Base-by-base conservation (phyloP, 805 yeast species). In the Yamadazyma endophytica region DNA sequence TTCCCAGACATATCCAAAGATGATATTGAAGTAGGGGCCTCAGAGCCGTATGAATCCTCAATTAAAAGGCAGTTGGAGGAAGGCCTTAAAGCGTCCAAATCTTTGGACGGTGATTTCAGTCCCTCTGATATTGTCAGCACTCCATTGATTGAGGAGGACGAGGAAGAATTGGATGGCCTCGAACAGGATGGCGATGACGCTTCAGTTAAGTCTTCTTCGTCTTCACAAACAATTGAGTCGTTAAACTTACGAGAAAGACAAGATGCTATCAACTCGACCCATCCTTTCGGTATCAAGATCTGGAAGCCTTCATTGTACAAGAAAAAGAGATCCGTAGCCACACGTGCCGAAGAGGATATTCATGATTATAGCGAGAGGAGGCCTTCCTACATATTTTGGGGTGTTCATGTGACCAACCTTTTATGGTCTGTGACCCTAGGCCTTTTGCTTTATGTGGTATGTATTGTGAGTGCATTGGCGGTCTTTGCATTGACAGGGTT, bases 301-400 rank as follows among this genome's bases (percentile, higher is more conserved):
- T 92, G 98, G 98, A 92, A 92, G 52, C 98, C 98, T 1, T 96
- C 97, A 2, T 65, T 92, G 34, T 92, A 92, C 61, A 92, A 92
- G 55, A 92, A 92, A 56, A 73, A 75, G 37, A 78, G 98, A 49
- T 85, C 96, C 4, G 97, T 92, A 19, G 92, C 92, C 44, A 70
- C 79, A 24, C 80, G 86, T 36, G 97, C 97, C 2, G 95, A 86
- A 37, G 83, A 83, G 40, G 98, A 92, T 66, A 86, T 92, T 44
- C 97, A 90, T 56, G 89, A 87, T 28, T 75, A 79, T 12, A 70
- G 67, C 32, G 38, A 37, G 29, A 33, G 31, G 7, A 33, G 32
- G 27, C 58, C 64, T 3, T 41, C 52, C 46, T 62, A 43, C 44
- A 67, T 65, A 48, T 70, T 31, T 53, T 68, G 76, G 68, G 68